Conservation (phyloP, 768 basidiomycete species). For the Cyclocybe aegerita region DNA sequence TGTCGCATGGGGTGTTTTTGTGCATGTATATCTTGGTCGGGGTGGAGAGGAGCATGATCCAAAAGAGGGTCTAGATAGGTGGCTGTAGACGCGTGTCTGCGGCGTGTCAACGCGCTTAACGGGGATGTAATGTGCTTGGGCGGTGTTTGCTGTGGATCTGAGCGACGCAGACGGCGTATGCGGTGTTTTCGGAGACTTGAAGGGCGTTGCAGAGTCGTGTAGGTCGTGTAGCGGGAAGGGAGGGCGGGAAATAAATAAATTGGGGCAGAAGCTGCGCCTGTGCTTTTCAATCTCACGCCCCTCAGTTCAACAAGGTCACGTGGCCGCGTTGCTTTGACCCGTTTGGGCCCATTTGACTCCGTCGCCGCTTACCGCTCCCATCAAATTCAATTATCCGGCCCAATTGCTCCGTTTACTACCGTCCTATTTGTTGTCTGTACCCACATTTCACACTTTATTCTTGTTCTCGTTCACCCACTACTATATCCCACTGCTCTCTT, state of each 20-base stretch:
- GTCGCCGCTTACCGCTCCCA: no score
- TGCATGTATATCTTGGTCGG: constrained; percentile 39
- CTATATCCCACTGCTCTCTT: no score
- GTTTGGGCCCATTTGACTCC: no score
- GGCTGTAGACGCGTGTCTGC: constrained; percentile 18
- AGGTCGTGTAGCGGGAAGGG: constrained; percentile 23
- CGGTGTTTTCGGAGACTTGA: neutral
- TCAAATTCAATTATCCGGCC: no score
- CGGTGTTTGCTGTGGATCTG: constrained; percentile 6
- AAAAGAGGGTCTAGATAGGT: constrained; percentile 23
- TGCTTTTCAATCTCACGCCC: constrained; percentile 37
- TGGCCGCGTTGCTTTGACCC: constrained; percentile 34
- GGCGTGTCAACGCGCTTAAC: constrained; percentile 2
- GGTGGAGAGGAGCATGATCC: constrained; percentile 44
- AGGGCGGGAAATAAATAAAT: constrained; percentile 27
- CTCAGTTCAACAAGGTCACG: constrained; percentile 44
- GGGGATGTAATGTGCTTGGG: neutral
- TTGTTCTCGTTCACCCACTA: no score
- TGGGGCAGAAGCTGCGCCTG: constrained; percentile 18
- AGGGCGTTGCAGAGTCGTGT: constrained; percentile 17
- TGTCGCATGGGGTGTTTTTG: constrained; percentile 25
- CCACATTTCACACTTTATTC: no score
- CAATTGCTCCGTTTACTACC: no score
- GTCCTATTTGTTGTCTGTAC: no score
- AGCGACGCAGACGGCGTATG: constrained; percentile 5